Base-by-base conservation (phyloP, 2,329 filamentous ascomycete genomes). In the Tolypocladium tundrense region DNA sequence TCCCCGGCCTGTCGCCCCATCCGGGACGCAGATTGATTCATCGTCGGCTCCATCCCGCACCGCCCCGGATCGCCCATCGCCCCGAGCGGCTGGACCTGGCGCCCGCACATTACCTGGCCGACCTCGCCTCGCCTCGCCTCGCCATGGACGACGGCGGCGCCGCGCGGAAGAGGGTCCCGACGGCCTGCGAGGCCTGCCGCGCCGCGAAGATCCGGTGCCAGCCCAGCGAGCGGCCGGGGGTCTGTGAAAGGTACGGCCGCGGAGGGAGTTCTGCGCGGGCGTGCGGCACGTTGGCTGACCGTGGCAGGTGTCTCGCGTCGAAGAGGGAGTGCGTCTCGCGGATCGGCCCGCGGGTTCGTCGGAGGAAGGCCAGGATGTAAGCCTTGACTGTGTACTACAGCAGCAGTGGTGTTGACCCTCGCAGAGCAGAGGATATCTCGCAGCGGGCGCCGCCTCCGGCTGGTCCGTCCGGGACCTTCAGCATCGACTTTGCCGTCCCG, bases 151-250 rank as follows among this genome's bases (percentile, higher is more conserved):
- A 58, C 3, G n/a, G 56, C 42, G 60, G 54, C 48, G 48, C 54
- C n/a, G n/a, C 37, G 19, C 60, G 59, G 33, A 69, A 70, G 60
- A 65, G 69, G 45, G 54, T 67, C 19, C 65, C 65, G 21, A 73
- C 83, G 70, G 73, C 80, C 24, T 83, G 80, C 58, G 80, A 83
- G 66, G 77, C 79, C 2, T 83, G 81, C 61, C 72, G 81, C 57
- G 72, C 69, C 13, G 77, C 79, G 58, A 84, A 83, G 69, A 72
- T 81, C 27, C 80, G 77, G 58, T 84, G 81, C 61, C 75, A 76
- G 60, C 69, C 76, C 5, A 77, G 77, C 59, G 71, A 72, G 33
- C 75, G 78, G 62, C 68, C 73, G 3, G 75, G 74, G 13, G 77
- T 80, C 37, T 84, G 81, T 64, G 76, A 75, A 67, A 77, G 24